These are phyloP conservation scores for Mallotus japonicus DNA, from an alignment of 441 rosid species.

Conservation along the genomic window DNA sequence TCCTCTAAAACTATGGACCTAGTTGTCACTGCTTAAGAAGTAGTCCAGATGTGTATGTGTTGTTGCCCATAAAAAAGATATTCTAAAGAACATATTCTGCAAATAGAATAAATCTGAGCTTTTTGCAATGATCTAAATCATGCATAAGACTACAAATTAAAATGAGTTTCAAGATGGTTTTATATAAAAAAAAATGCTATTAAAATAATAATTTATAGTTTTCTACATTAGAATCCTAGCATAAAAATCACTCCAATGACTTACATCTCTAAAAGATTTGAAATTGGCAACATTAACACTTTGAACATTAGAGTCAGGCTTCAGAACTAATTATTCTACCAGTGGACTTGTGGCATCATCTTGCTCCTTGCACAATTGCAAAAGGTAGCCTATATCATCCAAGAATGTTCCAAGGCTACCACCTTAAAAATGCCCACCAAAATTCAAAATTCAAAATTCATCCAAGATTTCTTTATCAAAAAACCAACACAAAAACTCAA, in stretches of 20 bases:
- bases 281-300: constrained; percentile 33
- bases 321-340: constrained; percentile 49
- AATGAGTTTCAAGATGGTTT: too few relatives aligned
- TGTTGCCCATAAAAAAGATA: not conserved
- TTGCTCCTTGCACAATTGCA: constrained; percentile 77
- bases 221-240: not conserved
- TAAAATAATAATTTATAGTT: too few relatives aligned
- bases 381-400: constrained; percentile 67
- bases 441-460: not conserved
- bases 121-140: not conserved
- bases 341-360: constrained; percentile 83
- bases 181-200: too few relatives aligned
- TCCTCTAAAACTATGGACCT: constrained; percentile 39
- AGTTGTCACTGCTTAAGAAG: constrained; percentile 34
- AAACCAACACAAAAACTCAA: not conserved
- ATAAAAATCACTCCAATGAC: constrained; percentile 14
- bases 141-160: not conserved
- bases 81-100: not conserved
- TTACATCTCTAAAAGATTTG: constrained; percentile 41
- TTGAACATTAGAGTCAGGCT: constrained; percentile 42
- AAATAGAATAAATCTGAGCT: not conserved
- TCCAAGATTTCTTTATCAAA: not conserved
- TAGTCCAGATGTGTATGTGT: constrained; percentile 37
- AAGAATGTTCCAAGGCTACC: constrained; percentile 72
- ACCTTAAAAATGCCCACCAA: constrained; percentile 44